Evolutionary conservation across 2,329 filamentous ascomycete genomes (phyloP).

Genomic region (Acrodontium crateriforme): DNA sequence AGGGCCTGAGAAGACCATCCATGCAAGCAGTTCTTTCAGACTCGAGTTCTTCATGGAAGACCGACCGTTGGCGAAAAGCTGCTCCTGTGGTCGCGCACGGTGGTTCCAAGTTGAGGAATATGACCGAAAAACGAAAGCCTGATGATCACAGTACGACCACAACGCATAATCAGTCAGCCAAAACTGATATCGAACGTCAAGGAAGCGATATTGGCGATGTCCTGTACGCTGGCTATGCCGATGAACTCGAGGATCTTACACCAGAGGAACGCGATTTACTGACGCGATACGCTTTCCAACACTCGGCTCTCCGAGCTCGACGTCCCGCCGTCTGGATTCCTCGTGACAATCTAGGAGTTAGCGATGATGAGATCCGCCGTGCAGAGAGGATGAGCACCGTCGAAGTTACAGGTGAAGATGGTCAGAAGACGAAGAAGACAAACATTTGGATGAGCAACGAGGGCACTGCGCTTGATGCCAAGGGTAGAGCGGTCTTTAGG

Average conservation of each 20-base stretch:
- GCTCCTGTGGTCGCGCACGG: conserved; percentile 4
- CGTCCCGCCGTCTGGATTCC: conserved; percentile 91
- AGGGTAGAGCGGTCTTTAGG: conserved; percentile 47
- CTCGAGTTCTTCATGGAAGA: conserved; percentile 6
- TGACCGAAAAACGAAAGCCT: too few species aligned
- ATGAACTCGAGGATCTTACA: conserved; percentile 88
- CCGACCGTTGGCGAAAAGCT: conserved; percentile 7
- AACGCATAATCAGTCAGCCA: too few species aligned
- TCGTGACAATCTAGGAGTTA: conserved; percentile 75
- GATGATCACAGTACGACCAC: too few species aligned
- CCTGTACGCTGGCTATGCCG: conserved; percentile 73
- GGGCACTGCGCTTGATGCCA: conserved; percentile 74
- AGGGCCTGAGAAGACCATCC: background rate
- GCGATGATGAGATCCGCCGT: conserved; percentile 75
- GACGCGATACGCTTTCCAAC: conserved; percentile 78
- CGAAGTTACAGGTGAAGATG: conserved; percentile 19
- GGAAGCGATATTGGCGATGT: conserved; percentile 68
- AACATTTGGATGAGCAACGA: conserved; percentile 86
- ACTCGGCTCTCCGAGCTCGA: conserved; percentile 70
- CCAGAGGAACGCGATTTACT: conserved; percentile 78
- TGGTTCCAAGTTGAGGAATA: too few species aligned
- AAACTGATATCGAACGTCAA: too few species aligned
- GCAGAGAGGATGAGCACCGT: conserved; percentile 61
- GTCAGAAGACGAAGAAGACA: conserved; percentile 13
- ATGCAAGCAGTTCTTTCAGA: background rate